These are phyloP conservation scores for Lipomyces chichibuensis DNA, from an alignment of 805 yeast genomes.

Conservation along the genomic window DNA sequence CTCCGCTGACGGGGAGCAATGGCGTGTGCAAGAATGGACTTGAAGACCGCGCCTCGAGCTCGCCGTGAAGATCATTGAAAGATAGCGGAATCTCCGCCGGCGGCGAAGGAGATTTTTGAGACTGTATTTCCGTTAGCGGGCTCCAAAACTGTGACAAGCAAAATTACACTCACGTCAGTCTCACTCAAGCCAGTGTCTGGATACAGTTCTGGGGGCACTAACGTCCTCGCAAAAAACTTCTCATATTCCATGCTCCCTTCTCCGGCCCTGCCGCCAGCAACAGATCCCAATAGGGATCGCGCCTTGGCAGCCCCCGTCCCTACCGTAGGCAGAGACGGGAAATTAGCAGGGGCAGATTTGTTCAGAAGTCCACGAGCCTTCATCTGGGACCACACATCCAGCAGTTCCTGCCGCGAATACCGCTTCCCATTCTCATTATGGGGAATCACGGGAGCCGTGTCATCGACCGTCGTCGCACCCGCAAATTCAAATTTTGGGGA, in stretches of 20 bases:
- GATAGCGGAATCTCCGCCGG: constrained; percentile 1
- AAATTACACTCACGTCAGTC: constrained; percentile 2
- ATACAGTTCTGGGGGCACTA: constrained; percentile 15
- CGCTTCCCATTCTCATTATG: constrained; percentile 27
- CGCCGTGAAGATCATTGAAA: background rate
- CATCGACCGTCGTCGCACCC: background rate
- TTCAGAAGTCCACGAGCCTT: constrained; percentile 13
- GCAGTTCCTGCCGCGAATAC: constrained; percentile 28
- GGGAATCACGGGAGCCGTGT: constrained; percentile 12
- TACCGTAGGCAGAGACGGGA: constrained; percentile 11
- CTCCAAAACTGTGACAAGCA: background rate
- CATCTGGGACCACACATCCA: constrained; percentile 21
- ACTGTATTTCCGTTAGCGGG: background rate
- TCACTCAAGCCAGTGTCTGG: constrained; percentile 2
- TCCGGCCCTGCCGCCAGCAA: constrained; percentile 12
- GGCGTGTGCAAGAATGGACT: constrained; percentile 20
- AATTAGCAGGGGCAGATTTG: constrained; percentile 7
- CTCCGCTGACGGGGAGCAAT: background rate
- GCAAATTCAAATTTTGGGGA: background rate
- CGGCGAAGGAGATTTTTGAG: constrained; percentile 8
- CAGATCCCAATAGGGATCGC: constrained; percentile 8
- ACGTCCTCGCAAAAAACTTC: constrained; percentile 13
- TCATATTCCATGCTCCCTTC: constrained; percentile 19
- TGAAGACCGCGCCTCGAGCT: constrained; percentile 7
- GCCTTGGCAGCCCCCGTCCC: constrained; percentile 15